A percentile compares a stretch with the other conserved stretches of the same genome.
Conservation (phyloP, 148 eudicot species). For the Hydrangea macrophylla region DNA sequence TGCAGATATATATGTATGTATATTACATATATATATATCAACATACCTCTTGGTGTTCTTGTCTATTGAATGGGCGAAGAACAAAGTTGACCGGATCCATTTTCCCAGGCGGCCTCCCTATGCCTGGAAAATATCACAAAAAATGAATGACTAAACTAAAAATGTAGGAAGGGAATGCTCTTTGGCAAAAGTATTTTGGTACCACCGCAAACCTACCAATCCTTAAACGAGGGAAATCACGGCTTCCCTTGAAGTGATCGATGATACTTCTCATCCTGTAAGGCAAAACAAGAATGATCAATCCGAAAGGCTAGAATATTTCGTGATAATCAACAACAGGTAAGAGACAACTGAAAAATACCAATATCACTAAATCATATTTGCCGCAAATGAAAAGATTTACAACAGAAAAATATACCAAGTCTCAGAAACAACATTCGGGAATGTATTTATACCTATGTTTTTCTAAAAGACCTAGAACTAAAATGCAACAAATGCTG, state of each 20-base stretch:
- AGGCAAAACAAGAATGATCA: constrained; percentile 10
- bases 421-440: neutral
- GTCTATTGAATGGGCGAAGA: constrained; percentile 65
- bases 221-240: constrained; percentile 86
- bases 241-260: constrained; percentile 76
- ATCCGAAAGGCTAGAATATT: neutral
- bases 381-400: neutral
- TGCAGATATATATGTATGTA: no score
- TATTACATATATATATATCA: no score
- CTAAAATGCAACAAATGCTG: neutral
- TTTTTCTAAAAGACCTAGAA: neutral
- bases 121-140: constrained; percentile 43
- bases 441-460: neutral
- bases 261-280: constrained; percentile 91
- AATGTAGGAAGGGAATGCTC: neutral
- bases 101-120: constrained; percentile 97
- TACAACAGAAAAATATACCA: neutral
- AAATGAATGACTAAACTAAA: neutral
- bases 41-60: constrained; percentile 81
- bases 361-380: neutral
- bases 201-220: constrained; percentile 50
- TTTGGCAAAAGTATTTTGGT: neutral
- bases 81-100: constrained; percentile 78
- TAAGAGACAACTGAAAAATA: neutral
- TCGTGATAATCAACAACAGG: neutral